Evolutionary conservation across 306 rosid species (phyloP), one percentile per base, ranked within the genome.

Genomic region (Quercus suber): DNA sequence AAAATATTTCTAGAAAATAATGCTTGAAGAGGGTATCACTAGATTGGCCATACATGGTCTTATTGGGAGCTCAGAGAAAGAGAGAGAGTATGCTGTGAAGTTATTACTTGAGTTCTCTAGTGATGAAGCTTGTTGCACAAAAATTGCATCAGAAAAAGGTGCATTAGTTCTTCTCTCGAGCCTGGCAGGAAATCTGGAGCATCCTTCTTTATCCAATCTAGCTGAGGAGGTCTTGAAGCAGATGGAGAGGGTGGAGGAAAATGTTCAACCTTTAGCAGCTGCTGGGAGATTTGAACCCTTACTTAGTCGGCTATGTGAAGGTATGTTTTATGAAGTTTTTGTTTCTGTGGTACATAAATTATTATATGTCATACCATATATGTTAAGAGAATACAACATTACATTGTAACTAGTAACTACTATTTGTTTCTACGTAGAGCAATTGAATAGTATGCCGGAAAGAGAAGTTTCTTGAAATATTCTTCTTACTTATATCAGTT

Each of bases 31-130:
- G 28, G 88, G 90, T 28, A 64, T 81, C 55, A 82, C 87, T 69
- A 90, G 87, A 82, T 75, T 90, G 88, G 90, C 90, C 14, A 85
- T 90, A 82, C 89, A 79, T 77, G 79, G 94, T 88, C 94, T 88
- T 76, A 88, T 73, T 56, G 90, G 91, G 81, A 88, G 82, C 79
- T 82, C 89, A 30, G 89, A 88, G 85, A 84, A 84, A 72, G 91
- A 89, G 85, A 83, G 84, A 86, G 93, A 89, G 80, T 45, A 71
- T 74, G 91, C 90, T 78, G 84, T 84, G 67, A 88, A 86, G 73
- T 73, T 89, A 61, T 82, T 89, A 71, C 91, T 80, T 23, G 90
- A 89, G 76, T 87, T 90, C 74, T 84, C 82, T 58, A 65, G 67
- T 20, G 90, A 90, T 23, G 89, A 90, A 76, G 87, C 85, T 69